These are phyloP conservation scores for Talaromyces sp. DNA, from an alignment of 2,329 filamentous ascomycete species.

Conservation along the genomic window DNA sequence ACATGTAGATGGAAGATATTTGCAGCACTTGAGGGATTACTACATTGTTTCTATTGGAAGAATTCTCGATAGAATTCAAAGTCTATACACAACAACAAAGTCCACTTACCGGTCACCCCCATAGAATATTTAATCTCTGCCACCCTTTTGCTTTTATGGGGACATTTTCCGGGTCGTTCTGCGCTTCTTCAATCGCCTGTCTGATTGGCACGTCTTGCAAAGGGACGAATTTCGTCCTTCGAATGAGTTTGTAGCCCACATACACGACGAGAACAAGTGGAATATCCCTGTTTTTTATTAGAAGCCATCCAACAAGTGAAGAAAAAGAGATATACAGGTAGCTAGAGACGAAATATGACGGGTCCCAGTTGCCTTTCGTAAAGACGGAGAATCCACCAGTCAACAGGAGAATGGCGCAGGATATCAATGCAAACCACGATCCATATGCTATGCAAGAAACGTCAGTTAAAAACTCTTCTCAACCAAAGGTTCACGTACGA, in stretches of 20 bases:
- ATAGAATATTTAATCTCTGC: slow-evolving; percentile 29
- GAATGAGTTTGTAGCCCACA: slow-evolving; percentile 59
- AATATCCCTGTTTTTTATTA: slow-evolving; percentile 46
- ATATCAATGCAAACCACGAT: slow-evolving; percentile 55
- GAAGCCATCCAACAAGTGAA: neutral
- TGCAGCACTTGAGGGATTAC: no score
- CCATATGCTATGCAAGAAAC: slow-evolving; percentile 50
- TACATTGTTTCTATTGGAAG: neutral
- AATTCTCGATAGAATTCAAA: neutral
- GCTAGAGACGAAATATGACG: slow-evolving; percentile 54
- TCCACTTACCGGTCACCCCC: slow-evolving; percentile 12
- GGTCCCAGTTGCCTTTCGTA: slow-evolving; percentile 53
- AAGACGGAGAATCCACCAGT: slow-evolving; percentile 64
- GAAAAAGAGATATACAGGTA: slow-evolving; percentile 50
- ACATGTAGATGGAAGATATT: neutral
- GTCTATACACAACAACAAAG: neutral
- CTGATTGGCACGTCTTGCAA: slow-evolving; percentile 48
- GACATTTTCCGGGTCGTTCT: slow-evolving; percentile 29
- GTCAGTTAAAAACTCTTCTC: neutral
- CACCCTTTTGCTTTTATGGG: slow-evolving; percentile 21
- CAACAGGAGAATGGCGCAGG: slow-evolving; percentile 59
- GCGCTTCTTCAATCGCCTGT: slow-evolving; percentile 46
- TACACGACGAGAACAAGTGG: slow-evolving; percentile 54
- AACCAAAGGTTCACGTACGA: neutral
- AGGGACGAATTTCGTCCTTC: slow-evolving; percentile 52